These are phyloP conservation scores for Rhexocercosporidium sp. DNA, from an alignment of 2,329 filamentous ascomycete genomes.

Conservation along the genomic window DNA sequence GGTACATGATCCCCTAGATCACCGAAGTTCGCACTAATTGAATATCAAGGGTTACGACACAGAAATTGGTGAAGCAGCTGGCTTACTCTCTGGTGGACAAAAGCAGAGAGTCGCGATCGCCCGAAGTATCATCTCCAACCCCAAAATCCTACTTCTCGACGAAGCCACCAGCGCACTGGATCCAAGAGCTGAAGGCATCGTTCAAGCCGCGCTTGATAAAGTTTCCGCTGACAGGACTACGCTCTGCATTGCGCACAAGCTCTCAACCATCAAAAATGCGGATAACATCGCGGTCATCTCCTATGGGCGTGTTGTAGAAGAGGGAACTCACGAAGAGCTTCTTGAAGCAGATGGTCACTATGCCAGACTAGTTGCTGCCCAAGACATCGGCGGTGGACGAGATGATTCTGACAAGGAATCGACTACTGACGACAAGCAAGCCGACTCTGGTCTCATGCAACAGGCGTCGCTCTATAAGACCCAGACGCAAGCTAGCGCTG, in stretches of 20 bases:
- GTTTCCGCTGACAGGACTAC: slow-evolving; percentile 11
- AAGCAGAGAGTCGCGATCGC: slow-evolving; percentile 16
- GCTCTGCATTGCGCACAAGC: slow-evolving; percentile 11
- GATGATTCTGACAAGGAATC: slow-evolving; percentile 11
- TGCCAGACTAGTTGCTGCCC: slow-evolving; percentile 17
- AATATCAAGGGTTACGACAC: slow-evolving; percentile 15
- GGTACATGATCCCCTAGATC: background rate
- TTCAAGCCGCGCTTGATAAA: slow-evolving; percentile 11
- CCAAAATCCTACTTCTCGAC: slow-evolving; percentile 17
- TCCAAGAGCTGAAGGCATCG: slow-evolving; percentile 14
- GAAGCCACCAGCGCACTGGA: slow-evolving; percentile 17
- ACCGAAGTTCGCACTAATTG: background rate
- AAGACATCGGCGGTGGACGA: slow-evolving; percentile 11
- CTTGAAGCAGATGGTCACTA: slow-evolving; percentile 17
- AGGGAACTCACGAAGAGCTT: slow-evolving; percentile 16
- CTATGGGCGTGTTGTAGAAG: slow-evolving; percentile 13
- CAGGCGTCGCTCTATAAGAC: slow-evolving; percentile 10
- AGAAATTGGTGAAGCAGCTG: slow-evolving; percentile 17
- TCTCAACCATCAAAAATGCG: slow-evolving; percentile 16
- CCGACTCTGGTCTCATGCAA: background rate
- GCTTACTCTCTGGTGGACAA: slow-evolving; percentile 10
- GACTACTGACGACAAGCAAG: background rate
- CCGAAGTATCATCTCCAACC: slow-evolving; percentile 14
- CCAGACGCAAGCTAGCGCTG: background rate
- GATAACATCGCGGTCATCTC: slow-evolving; percentile 18